A percentile compares a stretch with the other conserved stretches of the same genome.
phyloP scores from a whole-genome alignment of 2,329 filamentous ascomycete genomes.

The Aspergillus puulaauensis region DNA sequence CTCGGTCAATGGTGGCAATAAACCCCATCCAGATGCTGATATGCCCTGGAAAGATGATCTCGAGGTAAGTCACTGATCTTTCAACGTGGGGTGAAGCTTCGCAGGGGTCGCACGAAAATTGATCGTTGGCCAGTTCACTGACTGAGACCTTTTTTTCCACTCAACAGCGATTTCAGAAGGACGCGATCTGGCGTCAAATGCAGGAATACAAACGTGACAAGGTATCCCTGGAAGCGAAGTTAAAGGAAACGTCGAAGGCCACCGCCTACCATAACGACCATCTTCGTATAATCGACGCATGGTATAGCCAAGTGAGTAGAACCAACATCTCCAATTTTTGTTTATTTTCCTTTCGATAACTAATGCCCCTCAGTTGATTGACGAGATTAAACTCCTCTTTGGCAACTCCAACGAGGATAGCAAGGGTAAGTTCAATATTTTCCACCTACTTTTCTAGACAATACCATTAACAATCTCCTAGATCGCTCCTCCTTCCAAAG shows the following conservation, averaged over 20 bases:
- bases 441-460: background rate
- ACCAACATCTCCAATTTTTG: background rate
- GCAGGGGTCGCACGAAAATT: constrained; percentile 12
- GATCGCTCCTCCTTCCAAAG: constrained; percentile 47
- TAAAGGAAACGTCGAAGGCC: constrained; percentile 77
- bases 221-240: constrained; percentile 72
- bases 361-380: constrained; percentile 39
- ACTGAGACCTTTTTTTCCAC: constrained; percentile 23
- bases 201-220: constrained; percentile 95
- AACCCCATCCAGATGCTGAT: constrained; percentile 64
- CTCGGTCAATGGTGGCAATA: constrained; percentile 69
- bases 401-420: constrained; percentile 28
- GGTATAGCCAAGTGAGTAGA: constrained; percentile 82
- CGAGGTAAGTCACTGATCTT: constrained; percentile 59
- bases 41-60: constrained; percentile 70
- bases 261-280: constrained; percentile 88
- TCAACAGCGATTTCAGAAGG: constrained; percentile 81
- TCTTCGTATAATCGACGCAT: constrained; percentile 82
- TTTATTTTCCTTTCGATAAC: background rate
- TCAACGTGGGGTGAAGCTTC: constrained; percentile 14
- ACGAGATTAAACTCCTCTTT: constrained; percentile 47
- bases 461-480: constrained; percentile 8
- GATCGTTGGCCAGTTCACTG: constrained; percentile 3
- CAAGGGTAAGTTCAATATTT: constrained; percentile 26
- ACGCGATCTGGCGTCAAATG: constrained; percentile 96